Evolutionary conservation across 1,139 yeast genomes (phyloP), one percentile per base, ranked within the genome.

Genomic region (Yamadazyma dendronema): DNA sequence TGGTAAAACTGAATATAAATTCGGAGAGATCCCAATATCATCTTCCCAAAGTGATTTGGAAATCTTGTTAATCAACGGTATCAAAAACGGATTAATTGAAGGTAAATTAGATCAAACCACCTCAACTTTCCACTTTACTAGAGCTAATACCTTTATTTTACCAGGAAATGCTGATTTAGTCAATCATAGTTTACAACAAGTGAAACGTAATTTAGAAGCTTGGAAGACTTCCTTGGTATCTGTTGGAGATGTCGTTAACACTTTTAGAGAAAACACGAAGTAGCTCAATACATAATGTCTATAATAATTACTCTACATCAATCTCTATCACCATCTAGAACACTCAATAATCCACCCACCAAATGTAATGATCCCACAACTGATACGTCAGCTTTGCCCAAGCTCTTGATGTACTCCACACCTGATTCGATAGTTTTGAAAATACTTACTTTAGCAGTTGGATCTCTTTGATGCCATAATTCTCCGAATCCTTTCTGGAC

Each of bases 291-390:
- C n/a, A 12, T 26, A 26, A 13, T 26, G 17, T 13, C 16, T 13
- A 5, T 13, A 5, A 4, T 26, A 6, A 26, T 13, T 11, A 8
- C 13, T 33, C 16, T 17, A 21, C 15, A 40, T 12, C 51, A 62
- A 39, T 62, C 67, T 42, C 50, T 62, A 36, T 67, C 68, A 30
- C 63, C 61, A 47, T 87, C 95, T 35, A 87, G 67, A 5, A 90
- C 97, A 2, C 89, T 92, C 35, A 92, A 66, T 41, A 92, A 76
- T 0, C 98, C 98, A 14, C 99, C 98, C 9, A 92, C 96, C 38
- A 94, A 67, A 59, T 90, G 96, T 45, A 94, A 67, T 17, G 97
- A 90, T 2, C 99, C 99, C 44, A 95, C 86, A 0, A 89, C 97
- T 62, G 89, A 83, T 1, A 89, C 95, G 47, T 89, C 90, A 15